phyloP scores from a whole-genome alignment of 2,329 filamentous ascomycete genomes.

The Colletotrichum sp. region DNA sequence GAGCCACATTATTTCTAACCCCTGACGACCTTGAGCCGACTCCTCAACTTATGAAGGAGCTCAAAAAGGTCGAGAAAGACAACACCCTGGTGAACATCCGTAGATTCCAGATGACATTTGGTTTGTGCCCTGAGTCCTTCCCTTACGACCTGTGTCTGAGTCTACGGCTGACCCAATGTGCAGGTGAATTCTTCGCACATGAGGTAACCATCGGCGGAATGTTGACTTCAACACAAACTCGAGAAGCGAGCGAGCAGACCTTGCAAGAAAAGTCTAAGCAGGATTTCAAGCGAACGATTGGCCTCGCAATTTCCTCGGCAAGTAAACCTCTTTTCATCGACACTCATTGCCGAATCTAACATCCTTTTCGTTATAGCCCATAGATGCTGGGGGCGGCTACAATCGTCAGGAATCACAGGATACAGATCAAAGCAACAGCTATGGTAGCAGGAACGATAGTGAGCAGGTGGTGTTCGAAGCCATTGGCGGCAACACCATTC shows the following conservation, averaged over 20 bases:
- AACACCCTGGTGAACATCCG: background rate
- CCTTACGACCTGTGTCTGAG: background rate
- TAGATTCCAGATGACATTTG: background rate
- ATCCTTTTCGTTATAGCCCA: background rate
- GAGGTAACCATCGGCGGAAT: background rate
- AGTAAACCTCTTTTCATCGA: background rate
- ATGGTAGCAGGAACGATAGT: background rate
- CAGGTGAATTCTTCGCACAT: constrained; percentile 4
- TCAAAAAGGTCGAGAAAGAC: background rate
- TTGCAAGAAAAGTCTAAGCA: background rate
- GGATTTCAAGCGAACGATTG: background rate
- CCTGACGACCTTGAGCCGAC: background rate
- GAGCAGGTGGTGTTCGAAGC: constrained; percentile 2
- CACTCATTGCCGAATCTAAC: background rate
- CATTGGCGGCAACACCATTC: constrained; percentile 2
- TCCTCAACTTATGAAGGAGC: background rate
- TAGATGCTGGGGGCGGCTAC: background rate
- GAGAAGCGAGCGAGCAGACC: background rate
- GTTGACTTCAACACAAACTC: background rate
- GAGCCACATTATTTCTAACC: background rate
- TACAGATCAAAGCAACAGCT: background rate
- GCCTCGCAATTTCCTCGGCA: background rate
- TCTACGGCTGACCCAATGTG: background rate
- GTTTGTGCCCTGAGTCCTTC: background rate
- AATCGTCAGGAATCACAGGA: background rate